Conservation (phyloP, 2,329 filamentous ascomycete species). For the Blastomyces silverae region DNA sequence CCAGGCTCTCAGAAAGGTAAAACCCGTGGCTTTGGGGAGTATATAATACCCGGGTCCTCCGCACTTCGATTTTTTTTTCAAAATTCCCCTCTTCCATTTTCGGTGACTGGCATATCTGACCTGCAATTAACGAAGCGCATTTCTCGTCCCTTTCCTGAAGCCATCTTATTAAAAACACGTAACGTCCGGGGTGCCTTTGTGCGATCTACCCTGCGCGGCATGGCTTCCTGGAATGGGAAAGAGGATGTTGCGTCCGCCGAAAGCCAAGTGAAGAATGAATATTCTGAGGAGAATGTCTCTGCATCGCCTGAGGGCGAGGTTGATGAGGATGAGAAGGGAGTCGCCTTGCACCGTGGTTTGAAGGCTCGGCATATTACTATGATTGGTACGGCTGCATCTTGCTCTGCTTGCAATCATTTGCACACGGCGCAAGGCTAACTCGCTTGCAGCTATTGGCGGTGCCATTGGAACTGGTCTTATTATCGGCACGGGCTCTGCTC, state of each 20-base stretch:
- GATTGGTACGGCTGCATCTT: constrained; percentile 45
- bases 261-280: constrained; percentile 16
- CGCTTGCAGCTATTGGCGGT: constrained; percentile 44
- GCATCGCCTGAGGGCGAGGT: constrained; percentile 22
- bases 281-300: constrained; percentile 3
- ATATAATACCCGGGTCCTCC: background rate
- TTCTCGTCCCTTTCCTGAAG: background rate
- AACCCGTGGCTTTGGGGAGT: background rate
- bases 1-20: background rate
- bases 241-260: constrained; percentile 18
- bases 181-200: background rate
- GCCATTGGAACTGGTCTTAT: constrained; percentile 54
- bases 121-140: background rate
- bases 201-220: background rate
- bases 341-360: constrained; percentile 39
- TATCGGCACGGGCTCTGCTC: constrained; percentile 48
- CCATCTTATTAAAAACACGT: background rate
- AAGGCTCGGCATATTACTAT: constrained; percentile 53
- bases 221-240: constrained; percentile 14
- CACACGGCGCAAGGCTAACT: constrained; percentile 4
- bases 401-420: constrained; percentile 35
- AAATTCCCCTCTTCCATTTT: background rate
- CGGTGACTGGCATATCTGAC: background rate
- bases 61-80: background rate
- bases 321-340: constrained; percentile 27